Evolutionary conservation across 176 grass and related monocot genomes (phyloP).

Genomic region (Triticum urartu): DNA sequence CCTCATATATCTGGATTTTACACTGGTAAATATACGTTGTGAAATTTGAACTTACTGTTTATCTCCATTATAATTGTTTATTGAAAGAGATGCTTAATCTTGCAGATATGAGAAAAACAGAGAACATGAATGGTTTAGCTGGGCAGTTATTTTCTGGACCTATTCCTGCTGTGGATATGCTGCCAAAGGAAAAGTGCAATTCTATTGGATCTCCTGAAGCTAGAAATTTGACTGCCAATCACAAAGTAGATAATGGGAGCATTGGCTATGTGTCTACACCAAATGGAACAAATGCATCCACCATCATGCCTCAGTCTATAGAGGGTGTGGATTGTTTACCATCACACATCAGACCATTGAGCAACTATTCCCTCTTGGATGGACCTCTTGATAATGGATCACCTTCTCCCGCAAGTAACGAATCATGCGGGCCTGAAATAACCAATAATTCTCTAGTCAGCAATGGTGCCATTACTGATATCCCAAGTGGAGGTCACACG

Average conservation of each 20-base stretch:
- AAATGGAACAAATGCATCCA: constrained; percentile 37
- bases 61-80: background rate
- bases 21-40: constrained; percentile 45
- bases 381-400: constrained; percentile 38
- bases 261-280: constrained; percentile 10
- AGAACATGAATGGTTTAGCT: constrained; percentile 43
- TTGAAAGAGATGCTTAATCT: constrained; percentile 5
- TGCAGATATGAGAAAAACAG: constrained; percentile 32
- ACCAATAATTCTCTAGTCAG: constrained; percentile 39
- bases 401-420: constrained; percentile 31
- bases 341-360: constrained; percentile 24
- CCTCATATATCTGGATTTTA: constrained; percentile 60
- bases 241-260: constrained; percentile 28
- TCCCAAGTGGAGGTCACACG: constrained; percentile 42
- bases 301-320: background rate
- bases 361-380: constrained; percentile 58
- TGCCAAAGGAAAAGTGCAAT: constrained; percentile 33
- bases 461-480: constrained; percentile 32
- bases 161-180: constrained; percentile 29
- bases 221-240: constrained; percentile 37
- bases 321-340: constrained; percentile 11
- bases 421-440: constrained; percentile 25
- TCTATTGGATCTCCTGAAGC: constrained; percentile 32
- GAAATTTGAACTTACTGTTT: background rate
- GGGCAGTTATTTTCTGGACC: constrained; percentile 28